Conservation (phyloP, 768 basidiomycete species). For the Suillus sp. region DNA sequence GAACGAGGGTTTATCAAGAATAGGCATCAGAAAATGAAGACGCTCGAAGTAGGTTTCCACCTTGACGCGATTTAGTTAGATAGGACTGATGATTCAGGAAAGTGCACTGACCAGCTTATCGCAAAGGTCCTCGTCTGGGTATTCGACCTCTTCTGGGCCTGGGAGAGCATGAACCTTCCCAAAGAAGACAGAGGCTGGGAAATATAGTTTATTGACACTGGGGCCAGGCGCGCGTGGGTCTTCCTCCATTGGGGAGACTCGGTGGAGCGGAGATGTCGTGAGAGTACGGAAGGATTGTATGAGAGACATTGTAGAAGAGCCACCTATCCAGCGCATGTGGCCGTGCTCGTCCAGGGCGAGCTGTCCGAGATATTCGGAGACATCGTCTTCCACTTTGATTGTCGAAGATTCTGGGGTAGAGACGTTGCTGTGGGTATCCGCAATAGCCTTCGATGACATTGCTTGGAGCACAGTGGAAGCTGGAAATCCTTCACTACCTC, state of each 20-base stretch:
- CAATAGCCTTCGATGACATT: conserved; percentile 40
- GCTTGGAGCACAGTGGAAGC: conserved; percentile 36
- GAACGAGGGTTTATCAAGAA: conserved; percentile 86
- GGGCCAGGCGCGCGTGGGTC: conserved; percentile 79
- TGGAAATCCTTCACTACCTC: conserved; percentile 22
- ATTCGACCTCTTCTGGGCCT: conserved; percentile 84
- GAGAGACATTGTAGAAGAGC: conserved; percentile 89
- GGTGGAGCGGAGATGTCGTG: conserved; percentile 72
- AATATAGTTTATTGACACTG: conserved; percentile 83
- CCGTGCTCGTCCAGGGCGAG: conserved; percentile 88
- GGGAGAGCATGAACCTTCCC: conserved; percentile 84
- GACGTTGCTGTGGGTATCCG: conserved; percentile 34
- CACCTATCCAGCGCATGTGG: conserved; percentile 90
- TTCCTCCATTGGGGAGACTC: conserved; percentile 83
- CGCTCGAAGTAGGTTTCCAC: conserved; percentile 86
- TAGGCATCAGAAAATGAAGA: conserved; percentile 86
- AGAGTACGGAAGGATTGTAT: conserved; percentile 84
- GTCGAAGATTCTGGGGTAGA: conserved; percentile 37
- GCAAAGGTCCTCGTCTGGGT: conserved; percentile 79
- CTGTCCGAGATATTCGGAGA: conserved; percentile 84
- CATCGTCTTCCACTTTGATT: conserved; percentile 59
- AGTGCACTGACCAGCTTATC: conserved; percentile 72
- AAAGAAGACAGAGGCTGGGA: conserved; percentile 85
- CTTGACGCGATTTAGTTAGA: conserved; percentile 43
- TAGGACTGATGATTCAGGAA: conserved; percentile 18